A percentile compares a stretch with the other conserved stretches of the same genome.
Conservation (phyloP, 768 basidiomycete species). For the Pulveroboletus ravenelii region DNA sequence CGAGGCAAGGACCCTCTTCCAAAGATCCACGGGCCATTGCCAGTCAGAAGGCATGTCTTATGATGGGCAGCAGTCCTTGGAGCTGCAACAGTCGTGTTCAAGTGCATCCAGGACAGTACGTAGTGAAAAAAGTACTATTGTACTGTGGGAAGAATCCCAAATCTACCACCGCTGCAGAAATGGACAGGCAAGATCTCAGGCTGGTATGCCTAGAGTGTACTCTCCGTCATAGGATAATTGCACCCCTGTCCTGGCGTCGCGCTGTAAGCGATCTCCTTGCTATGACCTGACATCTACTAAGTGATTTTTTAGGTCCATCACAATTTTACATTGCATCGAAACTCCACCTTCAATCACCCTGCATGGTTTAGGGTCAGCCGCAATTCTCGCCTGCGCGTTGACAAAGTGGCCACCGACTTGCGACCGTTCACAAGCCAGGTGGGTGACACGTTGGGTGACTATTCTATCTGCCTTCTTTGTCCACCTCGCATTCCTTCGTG, state of each 20-base stretch:
- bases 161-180: slow-evolving; percentile 21
- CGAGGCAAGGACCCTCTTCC: slow-evolving; percentile 2
- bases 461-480: slow-evolving; percentile 24
- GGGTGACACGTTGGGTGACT: slow-evolving; percentile 8
- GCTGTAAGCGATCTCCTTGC: slow-evolving; percentile 12
- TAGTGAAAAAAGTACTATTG: slow-evolving; percentile 12
- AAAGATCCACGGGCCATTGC: slow-evolving; percentile 22
- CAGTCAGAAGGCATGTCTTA: slow-evolving; percentile 17
- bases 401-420: background rate
- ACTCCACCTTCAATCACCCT: background rate
- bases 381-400: background rate
- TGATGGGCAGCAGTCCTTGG: slow-evolving; percentile 25
- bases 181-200: slow-evolving; percentile 20
- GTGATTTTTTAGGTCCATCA: slow-evolving; percentile 18
- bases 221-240: slow-evolving; percentile 1
- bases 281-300: background rate
- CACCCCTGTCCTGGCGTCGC: slow-evolving; percentile 23
- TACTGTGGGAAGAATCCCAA: slow-evolving; percentile 23
- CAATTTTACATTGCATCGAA: slow-evolving; percentile 10
- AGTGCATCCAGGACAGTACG: slow-evolving; percentile 16
- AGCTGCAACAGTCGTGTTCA: slow-evolving; percentile 17
- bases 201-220: slow-evolving; percentile 18
- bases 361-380: slow-evolving; percentile 8
- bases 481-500: slow-evolving; percentile 28
- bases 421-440: background rate